Evolutionary conservation across 345 rosid species (phyloP).

Genomic region (Arabidopsis suecica): DNA sequence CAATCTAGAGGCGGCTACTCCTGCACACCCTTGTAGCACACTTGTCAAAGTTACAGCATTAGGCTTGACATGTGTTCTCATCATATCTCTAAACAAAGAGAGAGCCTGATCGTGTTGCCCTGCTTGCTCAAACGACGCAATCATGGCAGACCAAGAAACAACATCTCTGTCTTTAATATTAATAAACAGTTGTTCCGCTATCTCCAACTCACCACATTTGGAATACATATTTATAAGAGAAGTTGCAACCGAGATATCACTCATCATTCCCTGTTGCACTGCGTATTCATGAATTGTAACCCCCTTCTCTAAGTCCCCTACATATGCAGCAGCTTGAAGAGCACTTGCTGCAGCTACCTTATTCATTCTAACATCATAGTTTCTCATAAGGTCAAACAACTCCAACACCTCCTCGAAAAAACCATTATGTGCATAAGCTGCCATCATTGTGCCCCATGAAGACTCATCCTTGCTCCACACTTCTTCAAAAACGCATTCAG

Average conservation of each 20-base stretch:
- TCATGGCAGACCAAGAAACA: conserved; percentile 68
- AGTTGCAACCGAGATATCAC: conserved; percentile 57
- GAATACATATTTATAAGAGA: conserved; percentile 62
- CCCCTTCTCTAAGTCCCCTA: conserved; percentile 52
- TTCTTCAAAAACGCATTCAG: conserved; percentile 50
- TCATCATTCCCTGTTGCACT: conserved; percentile 46
- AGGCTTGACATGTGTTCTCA: conserved; percentile 48
- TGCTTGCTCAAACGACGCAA: conserved; percentile 56
- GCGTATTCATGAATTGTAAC: conserved; percentile 48
- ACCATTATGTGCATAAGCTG: conserved; percentile 60
- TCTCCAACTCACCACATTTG: conserved; percentile 56
- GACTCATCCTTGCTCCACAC: conserved; percentile 46
- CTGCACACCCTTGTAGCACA: conserved; percentile 62
- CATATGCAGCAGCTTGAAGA: conserved; percentile 60
- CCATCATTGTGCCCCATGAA: conserved; percentile 63
- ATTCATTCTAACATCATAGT: conserved; percentile 44
- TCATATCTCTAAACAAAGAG: conserved; percentile 57
- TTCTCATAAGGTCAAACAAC: conserved; percentile 52
- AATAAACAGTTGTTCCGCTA: conserved; percentile 49
- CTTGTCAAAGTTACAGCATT: conserved; percentile 55
- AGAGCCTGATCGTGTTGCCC: conserved; percentile 59
- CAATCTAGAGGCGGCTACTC: conserved; percentile 42
- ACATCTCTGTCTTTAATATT: conserved; percentile 51
- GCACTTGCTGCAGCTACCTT: conserved; percentile 53
- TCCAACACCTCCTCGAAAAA: conserved; percentile 52